Evolutionary conservation across 805 yeast genomes (phyloP).

Genomic region (Jamesozyma piceae): DNA sequence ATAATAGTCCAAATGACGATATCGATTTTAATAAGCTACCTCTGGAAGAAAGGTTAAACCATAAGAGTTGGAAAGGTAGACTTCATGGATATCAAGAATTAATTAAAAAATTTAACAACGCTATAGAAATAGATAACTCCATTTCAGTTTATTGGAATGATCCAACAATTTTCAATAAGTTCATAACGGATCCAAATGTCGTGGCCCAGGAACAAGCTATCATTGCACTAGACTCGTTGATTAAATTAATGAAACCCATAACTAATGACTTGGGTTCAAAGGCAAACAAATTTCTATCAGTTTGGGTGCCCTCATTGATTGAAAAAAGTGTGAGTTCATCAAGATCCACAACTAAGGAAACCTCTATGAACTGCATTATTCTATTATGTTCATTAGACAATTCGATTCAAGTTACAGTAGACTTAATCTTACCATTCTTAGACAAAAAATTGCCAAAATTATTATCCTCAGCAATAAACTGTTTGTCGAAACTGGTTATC

Average conservation of each 20-base stretch:
- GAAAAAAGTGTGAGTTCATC: slow-evolving; percentile 77
- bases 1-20: slow-evolving; percentile 30
- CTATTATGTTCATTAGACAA: slow-evolving; percentile 56
- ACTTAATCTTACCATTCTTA: slow-evolving; percentile 53
- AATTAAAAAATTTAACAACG: slow-evolving; percentile 38
- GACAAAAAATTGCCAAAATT: slow-evolving; percentile 63
- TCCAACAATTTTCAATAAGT: slow-evolving; percentile 47
- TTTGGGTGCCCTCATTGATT: slow-evolving; percentile 37
- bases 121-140: slow-evolving; percentile 1
- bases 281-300: not conserved
- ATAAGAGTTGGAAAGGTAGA: slow-evolving; percentile 85
- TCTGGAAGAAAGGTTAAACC: slow-evolving; percentile 53
- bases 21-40: slow-evolving; percentile 57
- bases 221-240: slow-evolving; percentile 40
- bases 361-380: slow-evolving; percentile 53
- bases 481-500: slow-evolving; percentile 46
- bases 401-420: slow-evolving; percentile 53
- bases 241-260: slow-evolving; percentile 4
- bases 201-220: slow-evolving; percentile 86
- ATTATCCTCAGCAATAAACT: slow-evolving; percentile 55
- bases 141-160: slow-evolving; percentile 33
- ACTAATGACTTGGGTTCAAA: not conserved
- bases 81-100: slow-evolving; percentile 68
- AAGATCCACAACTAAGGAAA: slow-evolving; percentile 63
- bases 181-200: slow-evolving; percentile 73